Evolutionary conservation across 2,329 filamentous ascomycete species (phyloP).

Genomic region (Tympanopsis confertula): DNA sequence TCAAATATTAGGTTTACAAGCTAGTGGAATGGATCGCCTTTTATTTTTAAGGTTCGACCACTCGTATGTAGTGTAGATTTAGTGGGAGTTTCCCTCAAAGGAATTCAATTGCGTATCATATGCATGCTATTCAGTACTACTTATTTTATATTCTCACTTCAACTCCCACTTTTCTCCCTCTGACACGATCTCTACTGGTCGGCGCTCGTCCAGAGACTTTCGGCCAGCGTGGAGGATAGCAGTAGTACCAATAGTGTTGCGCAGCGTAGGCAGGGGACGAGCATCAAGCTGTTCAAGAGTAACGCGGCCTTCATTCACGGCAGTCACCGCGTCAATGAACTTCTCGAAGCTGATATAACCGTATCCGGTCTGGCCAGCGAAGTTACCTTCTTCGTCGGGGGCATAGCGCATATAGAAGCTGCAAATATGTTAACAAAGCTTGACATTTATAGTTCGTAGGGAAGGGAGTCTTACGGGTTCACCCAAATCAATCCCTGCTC

Average conservation of each 20-base stretch:
- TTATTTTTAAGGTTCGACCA: too few relatives aligned
- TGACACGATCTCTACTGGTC: constrained; percentile 64
- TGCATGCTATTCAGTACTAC: too few relatives aligned
- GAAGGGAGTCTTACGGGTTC: constrained; percentile 43
- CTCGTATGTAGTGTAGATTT: too few relatives aligned
- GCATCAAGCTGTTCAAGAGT: constrained; percentile 68
- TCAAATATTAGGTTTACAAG: too few relatives aligned
- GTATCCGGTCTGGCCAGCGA: constrained; percentile 80
- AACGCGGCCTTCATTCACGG: constrained; percentile 62
- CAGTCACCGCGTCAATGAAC: constrained; percentile 77
- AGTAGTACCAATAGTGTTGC: constrained; percentile 82
- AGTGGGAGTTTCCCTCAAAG: too few relatives aligned
- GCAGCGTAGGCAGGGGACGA: constrained; percentile 71
- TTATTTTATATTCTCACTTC: constrained; percentile 21
- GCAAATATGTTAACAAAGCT: not conserved
- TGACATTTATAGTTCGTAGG: not conserved
- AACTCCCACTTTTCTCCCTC: constrained; percentile 59
- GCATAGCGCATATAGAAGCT: constrained; percentile 86
- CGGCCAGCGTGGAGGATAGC: constrained; percentile 83
- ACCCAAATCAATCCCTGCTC: constrained; percentile 64
- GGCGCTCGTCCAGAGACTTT: constrained; percentile 70
- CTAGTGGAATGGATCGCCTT: too few relatives aligned
- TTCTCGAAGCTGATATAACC: constrained; percentile 93
- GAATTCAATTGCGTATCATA: too few relatives aligned
- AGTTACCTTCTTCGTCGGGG: constrained; percentile 89